phyloP scores from a whole-genome alignment of 441 rosid genomes.

The Populus tomentosa region DNA sequence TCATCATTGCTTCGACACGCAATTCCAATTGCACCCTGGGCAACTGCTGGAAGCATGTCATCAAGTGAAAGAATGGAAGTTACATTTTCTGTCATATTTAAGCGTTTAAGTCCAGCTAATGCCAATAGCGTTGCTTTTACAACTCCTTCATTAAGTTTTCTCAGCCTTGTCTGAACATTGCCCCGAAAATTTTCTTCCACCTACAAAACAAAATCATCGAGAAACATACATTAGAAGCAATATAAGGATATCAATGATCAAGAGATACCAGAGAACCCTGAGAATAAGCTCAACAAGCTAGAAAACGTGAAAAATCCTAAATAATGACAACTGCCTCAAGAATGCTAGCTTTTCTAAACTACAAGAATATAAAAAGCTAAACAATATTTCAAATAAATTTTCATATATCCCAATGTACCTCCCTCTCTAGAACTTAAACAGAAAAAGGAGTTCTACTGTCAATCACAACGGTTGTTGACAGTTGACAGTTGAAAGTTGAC shows the following conservation, averaged over 20 bases:
- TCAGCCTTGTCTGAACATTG: conserved; percentile 88
- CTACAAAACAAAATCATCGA: conserved; percentile 33
- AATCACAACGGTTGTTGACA: background rate
- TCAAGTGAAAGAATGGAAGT: conserved; percentile 67
- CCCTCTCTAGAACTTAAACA: background rate
- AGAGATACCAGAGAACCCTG: background rate
- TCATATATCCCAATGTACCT: background rate
- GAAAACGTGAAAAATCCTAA: background rate
- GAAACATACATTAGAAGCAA: conserved; percentile 4
- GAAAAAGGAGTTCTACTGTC: background rate
- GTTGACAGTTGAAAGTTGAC: background rate
- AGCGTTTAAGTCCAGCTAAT: conserved; percentile 92
- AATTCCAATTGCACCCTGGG: conserved; percentile 98
- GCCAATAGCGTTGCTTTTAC: conserved; percentile 91
- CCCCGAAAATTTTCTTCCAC: conserved; percentile 91
- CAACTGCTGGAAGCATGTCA: conserved; percentile 99
- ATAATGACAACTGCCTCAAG: background rate
- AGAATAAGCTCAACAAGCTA: background rate
- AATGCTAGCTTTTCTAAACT: background rate
- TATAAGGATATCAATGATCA: background rate
- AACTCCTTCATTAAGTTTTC: conserved; percentile 78
- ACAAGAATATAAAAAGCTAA: background rate
- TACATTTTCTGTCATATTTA: conserved; percentile 84
- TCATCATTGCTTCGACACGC: conserved; percentile 80
- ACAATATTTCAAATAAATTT: background rate